Base-by-base conservation (phyloP, 2,329 filamentous ascomycete genomes). In the Epichloe typhina region DNA sequence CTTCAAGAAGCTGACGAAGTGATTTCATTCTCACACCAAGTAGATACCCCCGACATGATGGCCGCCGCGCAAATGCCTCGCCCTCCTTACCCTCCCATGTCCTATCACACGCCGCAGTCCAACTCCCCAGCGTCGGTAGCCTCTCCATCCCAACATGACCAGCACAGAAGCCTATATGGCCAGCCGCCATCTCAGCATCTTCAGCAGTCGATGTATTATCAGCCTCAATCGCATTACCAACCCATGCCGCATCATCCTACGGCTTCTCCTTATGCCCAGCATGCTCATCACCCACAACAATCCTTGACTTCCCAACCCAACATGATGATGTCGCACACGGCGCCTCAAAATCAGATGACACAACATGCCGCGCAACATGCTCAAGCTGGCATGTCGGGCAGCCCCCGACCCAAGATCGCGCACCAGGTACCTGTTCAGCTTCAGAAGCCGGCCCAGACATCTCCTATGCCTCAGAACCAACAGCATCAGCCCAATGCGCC, bases 41-140 rank as follows among this genome's bases (percentile, higher is more conserved):
- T 55, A 79, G 78, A 80, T 63, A 78, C 74, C 54, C 74, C 74
- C 69, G 79, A 82, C 57, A 83, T 83, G 73, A 84, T 80, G 76
- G 84, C 83, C 70, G 75, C 79, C 61, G 72, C 71, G 55, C 70
- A 74, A 64, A 77, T 82, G 86, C 85, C 88, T 68, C 80, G 84
- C 67, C 80, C 83, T 59, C 79, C 83, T 45, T 95, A 94, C 66
- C 90, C 90, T 59, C 88, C 88, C 54, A 95, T 95, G 64, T 77
- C 76, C 35, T 96, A 96, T 66, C 88, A 96, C 68, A 94, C 90
- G 17, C 89, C 90, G 50, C 90, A 96, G 71, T 95, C 90, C 51
- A 95, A 91, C 69, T 95, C 91, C 50, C 91, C 91, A 46, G 88
- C 88, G 39, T 95, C 90, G 47, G 90, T 96, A 60, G 86, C 90